Conservation (phyloP, 805 yeast species). For the Danielozyma ontarioensis region DNA sequence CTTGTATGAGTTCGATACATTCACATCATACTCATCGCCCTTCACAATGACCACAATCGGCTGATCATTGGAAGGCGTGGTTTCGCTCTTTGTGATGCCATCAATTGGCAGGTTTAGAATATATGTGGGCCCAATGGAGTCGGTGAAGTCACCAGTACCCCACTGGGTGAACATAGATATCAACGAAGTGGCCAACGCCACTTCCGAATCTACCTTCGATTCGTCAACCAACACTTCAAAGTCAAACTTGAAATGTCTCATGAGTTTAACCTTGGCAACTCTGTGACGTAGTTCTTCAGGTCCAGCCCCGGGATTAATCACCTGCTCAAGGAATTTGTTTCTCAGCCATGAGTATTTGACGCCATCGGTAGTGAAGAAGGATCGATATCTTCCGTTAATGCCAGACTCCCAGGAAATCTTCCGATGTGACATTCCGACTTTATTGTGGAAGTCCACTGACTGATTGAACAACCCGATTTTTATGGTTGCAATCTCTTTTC, state of each 20-base stretch:
- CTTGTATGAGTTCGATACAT: no score
- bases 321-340: constrained; percentile 46
- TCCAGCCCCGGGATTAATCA: constrained; percentile 52
- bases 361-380: constrained; percentile 50
- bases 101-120: no score
- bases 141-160: constrained; percentile 52
- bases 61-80: no score
- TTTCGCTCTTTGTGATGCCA: no score
- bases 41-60: no score
- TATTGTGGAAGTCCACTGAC: constrained; percentile 46
- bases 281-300: constrained; percentile 50
- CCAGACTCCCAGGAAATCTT: constrained; percentile 34
- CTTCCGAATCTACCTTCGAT: constrained; percentile 40
- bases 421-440: constrained; percentile 41
- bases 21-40: no score
- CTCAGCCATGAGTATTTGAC: constrained; percentile 52
- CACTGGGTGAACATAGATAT: constrained; percentile 64
- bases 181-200: constrained; percentile 57
- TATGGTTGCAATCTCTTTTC: constrained; percentile 47
- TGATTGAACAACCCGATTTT: constrained; percentile 44
- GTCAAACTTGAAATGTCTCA: constrained; percentile 57
- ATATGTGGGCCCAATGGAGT: constrained; percentile 49
- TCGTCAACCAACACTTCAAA: constrained; percentile 53
- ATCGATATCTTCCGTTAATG: constrained; percentile 35
- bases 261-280: constrained; percentile 49